These are phyloP conservation scores for Fraxinus sp. DNA, from an alignment of 305 asterid species.

Conservation along the genomic window DNA sequence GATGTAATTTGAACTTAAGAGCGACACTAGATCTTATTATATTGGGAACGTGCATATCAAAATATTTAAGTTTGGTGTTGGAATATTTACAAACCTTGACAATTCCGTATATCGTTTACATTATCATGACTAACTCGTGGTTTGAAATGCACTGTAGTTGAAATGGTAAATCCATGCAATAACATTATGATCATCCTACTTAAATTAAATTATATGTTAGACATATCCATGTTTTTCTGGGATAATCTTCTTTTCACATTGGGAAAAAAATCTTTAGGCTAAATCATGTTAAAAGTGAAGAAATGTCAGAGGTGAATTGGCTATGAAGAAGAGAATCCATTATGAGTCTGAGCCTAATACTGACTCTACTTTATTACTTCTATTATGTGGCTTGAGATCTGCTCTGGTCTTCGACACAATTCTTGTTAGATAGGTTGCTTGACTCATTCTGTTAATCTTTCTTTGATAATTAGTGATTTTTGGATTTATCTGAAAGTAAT, in stretches of 20 bases:
- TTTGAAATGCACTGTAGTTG: not conserved
- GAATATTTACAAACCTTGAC: not conserved
- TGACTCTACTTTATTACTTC: not conserved
- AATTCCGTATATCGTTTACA: not conserved
- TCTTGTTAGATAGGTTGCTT: conserved; percentile 1
- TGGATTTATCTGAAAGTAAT: conserved; percentile 4
- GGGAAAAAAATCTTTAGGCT: not conserved
- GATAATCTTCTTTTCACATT: not conserved
- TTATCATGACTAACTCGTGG: not conserved
- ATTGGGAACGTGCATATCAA: not conserved
- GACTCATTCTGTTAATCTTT: not conserved
- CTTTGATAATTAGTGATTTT: conserved; percentile 13
- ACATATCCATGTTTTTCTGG: not conserved
- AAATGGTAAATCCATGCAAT: not conserved
- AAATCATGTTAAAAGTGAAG: not conserved
- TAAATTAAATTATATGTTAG: not conserved
- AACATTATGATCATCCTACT: not conserved
- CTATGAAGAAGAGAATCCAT: conserved; percentile 12
- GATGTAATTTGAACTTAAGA: not conserved
- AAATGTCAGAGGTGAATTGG: not conserved
- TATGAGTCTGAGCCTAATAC: not conserved
- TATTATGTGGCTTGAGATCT: conserved; percentile 14
- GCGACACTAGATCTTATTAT: not conserved
- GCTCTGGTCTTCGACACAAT: conserved; percentile 6
- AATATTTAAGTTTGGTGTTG: not conserved